Evolutionary conservation across 495 filamentous ascomycete genomes (phyloP), one percentile per base, ranked within the genome.

Genomic region (Penicillium dipodomyicola): DNA sequence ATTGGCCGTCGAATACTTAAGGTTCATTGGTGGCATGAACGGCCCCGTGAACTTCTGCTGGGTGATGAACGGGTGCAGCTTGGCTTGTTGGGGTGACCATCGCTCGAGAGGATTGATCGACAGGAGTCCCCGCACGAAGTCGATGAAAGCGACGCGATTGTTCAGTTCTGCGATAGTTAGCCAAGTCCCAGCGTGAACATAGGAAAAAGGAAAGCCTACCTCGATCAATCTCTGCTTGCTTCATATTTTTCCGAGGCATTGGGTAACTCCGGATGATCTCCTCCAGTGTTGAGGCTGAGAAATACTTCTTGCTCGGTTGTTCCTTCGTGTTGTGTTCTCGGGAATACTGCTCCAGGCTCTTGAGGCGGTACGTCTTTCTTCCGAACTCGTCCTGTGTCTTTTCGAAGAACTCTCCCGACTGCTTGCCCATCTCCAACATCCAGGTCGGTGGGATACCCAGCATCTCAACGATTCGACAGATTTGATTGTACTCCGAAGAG

Each of bases 391-490:
- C 95, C 62, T 93, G 89, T 15, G 82, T 82, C 75, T 96, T 97
- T 70, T 99, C 92, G 68, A 96, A 99, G 69, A 97, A 99, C 65
- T 97, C 93, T 23, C 91, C 90, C 3, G 92, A 88, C 68, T 99
- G 95, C 72, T 97, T 99, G 59, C 95, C 95, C 84, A 96, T 94
- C 69, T 99, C 95, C 46, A 99, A 80, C 95, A 99, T 99, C 95
- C 95, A 99, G 55, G 89, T 93, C 35, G 92, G 95, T 5, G 95
- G 92, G 52, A 96, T 83, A 12, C 93, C 94, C 23, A 99, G 84
- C 95, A 99, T 99, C 73, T 99, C 95, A 29, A 95, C 94, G 48
- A 99, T 99, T 25, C 95, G 81, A 11, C 91, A 89, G 17, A 99
- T 92, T 68, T 99, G 95, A 67, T 99, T 99, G 72, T 99, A 99